Evolutionary conservation across 306 rosid species (phyloP), one percentile per base, ranked within the genome.

Genomic region (Ormosia semicastrata): DNA sequence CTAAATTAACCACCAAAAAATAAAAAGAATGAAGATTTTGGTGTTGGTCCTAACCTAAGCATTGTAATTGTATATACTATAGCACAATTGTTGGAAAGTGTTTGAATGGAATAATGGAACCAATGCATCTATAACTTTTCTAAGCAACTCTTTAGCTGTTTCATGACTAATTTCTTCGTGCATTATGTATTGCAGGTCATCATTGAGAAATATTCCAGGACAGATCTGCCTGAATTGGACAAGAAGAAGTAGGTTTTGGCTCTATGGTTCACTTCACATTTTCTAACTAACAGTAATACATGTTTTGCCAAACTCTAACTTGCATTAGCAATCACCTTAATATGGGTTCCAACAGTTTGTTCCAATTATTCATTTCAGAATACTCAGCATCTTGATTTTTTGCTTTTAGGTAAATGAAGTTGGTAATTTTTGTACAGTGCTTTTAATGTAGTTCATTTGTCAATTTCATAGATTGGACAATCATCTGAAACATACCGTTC

Each of bases 161-260:
- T 75, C n/a, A 41, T 80, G 56, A 62, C 12, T 14, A 15, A 52
- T 80, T 76, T 80, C 10, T 39, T 29, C 34, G 33, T 70, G 78
- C 49, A 17, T 56, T 63, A n/a, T 70, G 14, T 47, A 18, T 80
- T 88, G 81, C 73, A 88, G 91, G 87, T 85, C 6, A 63, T 88
- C 50, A 83, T 88, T 58, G 86, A 86, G 66, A 81, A 80, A 71
- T 86, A 83, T 75, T 77, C 91, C 33, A 86, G 79, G 59, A 81
- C 91, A 29, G 86, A 88, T 52, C 68, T 88, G 39, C 89, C 91
- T 30, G 87, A 76, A 80, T 56, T 88, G 88, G 89, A 88, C 58
- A 88, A 88, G 88, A 86, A 88, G 78, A 88, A 86, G 86, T 81
- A 79, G 58, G 89, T 72, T 82, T 73, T 59, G 14, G 6, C 41